Evolutionary conservation across 345 rosid species (phyloP), one percentile per base, ranked within the genome.

Genomic region (Alliaria petiolata): DNA sequence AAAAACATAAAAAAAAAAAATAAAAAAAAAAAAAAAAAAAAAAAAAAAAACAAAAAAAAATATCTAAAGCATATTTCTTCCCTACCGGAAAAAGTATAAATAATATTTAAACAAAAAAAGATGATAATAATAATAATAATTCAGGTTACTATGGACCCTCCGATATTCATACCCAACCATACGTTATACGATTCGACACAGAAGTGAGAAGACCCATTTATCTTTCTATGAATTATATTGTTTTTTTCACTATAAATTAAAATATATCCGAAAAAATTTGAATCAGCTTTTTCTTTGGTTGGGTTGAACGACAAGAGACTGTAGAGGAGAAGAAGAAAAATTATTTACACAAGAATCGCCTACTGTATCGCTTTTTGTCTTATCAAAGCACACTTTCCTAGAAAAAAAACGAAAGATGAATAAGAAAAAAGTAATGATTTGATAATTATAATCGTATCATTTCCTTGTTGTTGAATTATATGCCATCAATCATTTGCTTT

Each of bases 401-500:
- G 67, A 66, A 65, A 76, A n/a, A 64, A 31, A 11, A 0, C 61
- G 51, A 73, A 57, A 66, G 54, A 8, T 36, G 45, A 34, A 65
- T 47, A 19, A 39, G 47, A 34, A 43, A n/a, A 77, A 65, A 65
- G 51, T 46, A 19, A 77, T 65, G 73, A 71, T 71, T 77, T 77
- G 76, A 77, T 65, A 70, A 77, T 71, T 14, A 77, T 77, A 58
- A 77, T 45, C 54, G 63, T 55, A 76, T 70, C 71, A 76, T 76
- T 70, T 76, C 36, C 67, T 44, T 55, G 9, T 75, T 77, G 72
- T 77, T 70, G 72, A 76, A 76, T 65, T 57, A 36, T 63, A 76
- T 66, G 64, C 79, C 69, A 43, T 68, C 79, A 68, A 75, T 75
- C 74, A 75, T 75, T 68, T 60, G 46, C 76, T 70, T 70, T 76